Evolutionary conservation across 345 rosid genomes (phyloP).

Genomic region (Lepidium didymum): DNA sequence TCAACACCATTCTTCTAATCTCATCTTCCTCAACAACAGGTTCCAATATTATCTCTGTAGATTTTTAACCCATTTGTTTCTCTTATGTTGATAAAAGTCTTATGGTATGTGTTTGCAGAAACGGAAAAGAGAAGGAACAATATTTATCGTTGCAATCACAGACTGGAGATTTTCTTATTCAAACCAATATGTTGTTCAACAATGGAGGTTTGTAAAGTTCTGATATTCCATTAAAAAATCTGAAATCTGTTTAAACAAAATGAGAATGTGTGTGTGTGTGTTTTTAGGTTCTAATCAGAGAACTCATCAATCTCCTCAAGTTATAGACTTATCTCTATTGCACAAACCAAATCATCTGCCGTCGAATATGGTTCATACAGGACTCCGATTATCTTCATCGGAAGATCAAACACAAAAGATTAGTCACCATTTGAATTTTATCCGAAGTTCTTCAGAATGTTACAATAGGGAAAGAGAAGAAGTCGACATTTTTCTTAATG

Average conservation of each 20-base stretch:
- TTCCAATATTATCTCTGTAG: background rate
- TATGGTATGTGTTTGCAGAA: slow-evolving; percentile 29
- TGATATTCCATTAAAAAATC: no score
- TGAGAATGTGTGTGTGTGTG: background rate
- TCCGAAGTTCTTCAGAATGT: slow-evolving; percentile 30
- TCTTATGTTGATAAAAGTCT: background rate
- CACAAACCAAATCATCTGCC: background rate
- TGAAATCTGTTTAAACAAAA: no score
- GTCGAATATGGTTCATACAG: slow-evolving; percentile 46
- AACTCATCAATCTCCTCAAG: slow-evolving; percentile 24
- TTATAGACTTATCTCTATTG: slow-evolving; percentile 15
- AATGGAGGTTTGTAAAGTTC: background rate
- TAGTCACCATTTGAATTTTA: background rate
- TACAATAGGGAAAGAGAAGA: slow-evolving; percentile 58
- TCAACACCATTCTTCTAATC: slow-evolving; percentile 60
- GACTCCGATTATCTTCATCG: slow-evolving; percentile 58
- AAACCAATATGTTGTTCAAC: slow-evolving; percentile 7
- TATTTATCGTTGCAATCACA: slow-evolving; percentile 37
- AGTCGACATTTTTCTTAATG: slow-evolving; percentile 56
- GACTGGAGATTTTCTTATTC: slow-evolving; percentile 7
- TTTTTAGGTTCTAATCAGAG: slow-evolving; percentile 28
- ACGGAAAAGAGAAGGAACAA: slow-evolving; percentile 43
- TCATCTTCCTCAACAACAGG: slow-evolving; percentile 51
- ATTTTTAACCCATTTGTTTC: background rate
- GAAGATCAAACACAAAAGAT: slow-evolving; percentile 33